Percentiles rank a stretch among this genome's conserved stretches.
Conservation (phyloP, 2,329 filamentous ascomycete genomes). For the Teratosphaeria destructans region DNA sequence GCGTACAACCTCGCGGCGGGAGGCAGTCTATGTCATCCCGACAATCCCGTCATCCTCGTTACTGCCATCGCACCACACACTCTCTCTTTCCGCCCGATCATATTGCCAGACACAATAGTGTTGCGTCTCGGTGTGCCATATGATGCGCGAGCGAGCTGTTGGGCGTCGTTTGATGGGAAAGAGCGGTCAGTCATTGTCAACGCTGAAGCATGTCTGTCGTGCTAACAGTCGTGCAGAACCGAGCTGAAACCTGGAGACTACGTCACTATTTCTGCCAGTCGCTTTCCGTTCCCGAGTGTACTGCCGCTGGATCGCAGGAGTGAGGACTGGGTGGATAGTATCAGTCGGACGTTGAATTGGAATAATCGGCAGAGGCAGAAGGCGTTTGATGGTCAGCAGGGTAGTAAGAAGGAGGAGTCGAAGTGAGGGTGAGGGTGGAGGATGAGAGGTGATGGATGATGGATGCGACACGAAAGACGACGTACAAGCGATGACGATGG, state of each 20-base stretch:
- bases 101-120: conserved; percentile 91
- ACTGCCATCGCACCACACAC: conserved; percentile 94
- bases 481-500: not conserved
- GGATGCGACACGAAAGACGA: not conserved
- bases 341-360: conserved; percentile 69
- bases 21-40: conserved; percentile 89
- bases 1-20: conserved; percentile 93
- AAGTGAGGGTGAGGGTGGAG: not conserved
- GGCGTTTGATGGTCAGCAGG: conserved; percentile 34
- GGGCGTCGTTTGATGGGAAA: conserved; percentile 96
- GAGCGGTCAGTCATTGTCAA: conserved; percentile 47
- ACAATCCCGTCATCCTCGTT: conserved; percentile 91
- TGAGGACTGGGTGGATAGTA: conserved; percentile 76
- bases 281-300: conserved; percentile 71
- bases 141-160: conserved; percentile 75
- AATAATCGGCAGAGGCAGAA: conserved; percentile 73
- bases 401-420: not conserved
- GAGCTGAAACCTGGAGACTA: conserved; percentile 72
- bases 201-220: no score
- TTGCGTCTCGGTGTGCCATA: conserved; percentile 90
- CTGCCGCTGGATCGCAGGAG: conserved; percentile 57
- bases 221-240: conserved; percentile 9
- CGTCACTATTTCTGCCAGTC: conserved; percentile 69
- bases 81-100: conserved; percentile 89
- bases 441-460: not conserved